These are phyloP conservation scores for Pseudocercospora macadamiae DNA, from an alignment of 2,329 filamentous ascomycete species.

Conservation along the genomic window DNA sequence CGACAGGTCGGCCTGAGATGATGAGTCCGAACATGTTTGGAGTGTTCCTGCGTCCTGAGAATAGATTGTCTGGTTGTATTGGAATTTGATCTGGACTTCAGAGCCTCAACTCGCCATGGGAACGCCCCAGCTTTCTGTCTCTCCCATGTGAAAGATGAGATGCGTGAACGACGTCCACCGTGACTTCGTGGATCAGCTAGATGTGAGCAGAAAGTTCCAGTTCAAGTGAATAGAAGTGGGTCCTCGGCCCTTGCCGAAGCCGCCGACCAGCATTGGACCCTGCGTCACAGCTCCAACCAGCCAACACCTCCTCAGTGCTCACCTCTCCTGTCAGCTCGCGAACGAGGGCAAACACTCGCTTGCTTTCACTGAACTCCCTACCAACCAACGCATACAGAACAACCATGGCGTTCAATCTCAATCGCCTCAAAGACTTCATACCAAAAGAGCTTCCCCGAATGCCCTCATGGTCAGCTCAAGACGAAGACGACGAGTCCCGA, in stretches of 20 bases:
- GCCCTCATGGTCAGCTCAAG: slow-evolving; percentile 31
- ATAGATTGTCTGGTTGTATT: too few species aligned
- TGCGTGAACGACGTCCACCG: background rate
- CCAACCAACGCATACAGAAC: background rate
- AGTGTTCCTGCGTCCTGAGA: too few species aligned
- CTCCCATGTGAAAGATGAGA: background rate
- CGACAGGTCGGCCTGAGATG: slow-evolving; percentile 62
- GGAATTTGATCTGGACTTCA: too few species aligned
- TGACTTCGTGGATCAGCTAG: background rate
- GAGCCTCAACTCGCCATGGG: background rate
- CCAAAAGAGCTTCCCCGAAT: slow-evolving; percentile 36
- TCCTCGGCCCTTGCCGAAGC: background rate
- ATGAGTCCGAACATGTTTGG: slow-evolving; percentile 63
- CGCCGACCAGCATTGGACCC: background rate
- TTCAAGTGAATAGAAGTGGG: background rate
- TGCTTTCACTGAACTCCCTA: too few species aligned
- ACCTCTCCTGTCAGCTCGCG: background rate
- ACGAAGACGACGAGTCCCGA: slow-evolving; percentile 26
- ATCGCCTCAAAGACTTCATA: slow-evolving; percentile 35
- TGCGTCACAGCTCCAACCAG: background rate
- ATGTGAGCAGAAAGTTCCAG: slow-evolving; percentile 11
- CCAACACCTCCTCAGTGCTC: background rate
- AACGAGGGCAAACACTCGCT: too few species aligned
- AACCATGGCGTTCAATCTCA: slow-evolving; percentile 36
- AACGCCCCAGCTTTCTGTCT: background rate